A percentile compares a stretch with the other conserved stretches of the same genome.
Evolutionary conservation across 73 alveolate species (phyloP).

Genomic region (Tetrahymena elliotti): DNA sequence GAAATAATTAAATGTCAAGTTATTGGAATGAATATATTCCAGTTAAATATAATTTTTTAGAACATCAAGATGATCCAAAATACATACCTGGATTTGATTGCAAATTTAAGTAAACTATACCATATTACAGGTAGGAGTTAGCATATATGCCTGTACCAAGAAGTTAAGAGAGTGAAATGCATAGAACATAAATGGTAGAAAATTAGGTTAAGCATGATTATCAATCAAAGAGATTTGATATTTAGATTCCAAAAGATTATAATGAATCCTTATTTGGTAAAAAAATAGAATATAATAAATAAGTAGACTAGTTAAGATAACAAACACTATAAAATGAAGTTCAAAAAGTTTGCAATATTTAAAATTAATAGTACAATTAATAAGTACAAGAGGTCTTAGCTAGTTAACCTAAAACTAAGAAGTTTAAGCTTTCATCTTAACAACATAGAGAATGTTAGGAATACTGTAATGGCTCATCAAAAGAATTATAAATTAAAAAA

Average conservation of each 20-base stretch:
- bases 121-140: neutral
- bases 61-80: neutral
- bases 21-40: neutral
- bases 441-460: neutral
- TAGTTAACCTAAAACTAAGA: neutral
- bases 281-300: neutral
- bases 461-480: neutral
- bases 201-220: neutral
- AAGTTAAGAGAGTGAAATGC: neutral
- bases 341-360: neutral
- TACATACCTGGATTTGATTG: neutral
- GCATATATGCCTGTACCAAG: neutral
- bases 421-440: neutral
- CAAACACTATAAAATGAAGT: neutral
- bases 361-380: neutral
- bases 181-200: neutral
- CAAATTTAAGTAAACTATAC: neutral
- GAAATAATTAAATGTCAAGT: neutral
- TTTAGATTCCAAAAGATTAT: neutral
- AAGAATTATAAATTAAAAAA: neutral
- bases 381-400: neutral
- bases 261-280: neutral
- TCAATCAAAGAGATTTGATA: neutral
- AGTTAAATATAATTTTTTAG: neutral
- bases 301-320: neutral